Conservation (phyloP, 768 basidiomycete genomes). For the Rhodotorula toruloides region DNA sequence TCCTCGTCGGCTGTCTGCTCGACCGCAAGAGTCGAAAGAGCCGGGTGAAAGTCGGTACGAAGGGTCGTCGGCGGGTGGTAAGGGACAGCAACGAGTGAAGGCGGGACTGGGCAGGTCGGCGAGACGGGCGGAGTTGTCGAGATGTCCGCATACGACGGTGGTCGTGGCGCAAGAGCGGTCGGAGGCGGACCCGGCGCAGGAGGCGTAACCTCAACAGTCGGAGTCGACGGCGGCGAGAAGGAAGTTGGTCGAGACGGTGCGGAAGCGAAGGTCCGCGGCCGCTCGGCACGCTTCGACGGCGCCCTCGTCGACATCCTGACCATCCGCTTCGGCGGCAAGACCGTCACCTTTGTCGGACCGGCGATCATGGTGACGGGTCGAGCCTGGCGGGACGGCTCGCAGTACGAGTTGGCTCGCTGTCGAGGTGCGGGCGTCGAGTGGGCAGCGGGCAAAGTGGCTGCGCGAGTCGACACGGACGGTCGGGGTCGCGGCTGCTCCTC, state of each 20-base stretch:
- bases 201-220: neutral
- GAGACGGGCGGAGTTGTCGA: neutral
- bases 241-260: neutral
- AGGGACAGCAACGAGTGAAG: neutral
- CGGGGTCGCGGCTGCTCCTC: neutral
- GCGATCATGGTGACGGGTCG: slow-evolving; percentile 4
- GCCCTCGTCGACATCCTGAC: slow-evolving; percentile 20
- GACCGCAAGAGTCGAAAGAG: neutral
- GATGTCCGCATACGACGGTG: too few relatives aligned
- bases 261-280: neutral
- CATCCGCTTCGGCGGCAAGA: slow-evolving; percentile 23
- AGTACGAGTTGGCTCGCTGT: neutral
- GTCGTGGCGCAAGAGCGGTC: neutral
- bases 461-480: neutral
- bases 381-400: neutral
- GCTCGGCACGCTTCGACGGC: neutral
- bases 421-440: neutral
- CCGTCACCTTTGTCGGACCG: slow-evolving; percentile 18
- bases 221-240: neutral
- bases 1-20: neutral
- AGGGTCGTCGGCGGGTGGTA: neutral
- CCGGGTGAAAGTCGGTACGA: neutral
- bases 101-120: neutral
- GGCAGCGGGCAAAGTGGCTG: neutral
- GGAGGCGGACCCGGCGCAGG: neutral